Conservation (phyloP, 2,329 filamentous ascomycete species). For the Lasiodiplodia theobromae region DNA sequence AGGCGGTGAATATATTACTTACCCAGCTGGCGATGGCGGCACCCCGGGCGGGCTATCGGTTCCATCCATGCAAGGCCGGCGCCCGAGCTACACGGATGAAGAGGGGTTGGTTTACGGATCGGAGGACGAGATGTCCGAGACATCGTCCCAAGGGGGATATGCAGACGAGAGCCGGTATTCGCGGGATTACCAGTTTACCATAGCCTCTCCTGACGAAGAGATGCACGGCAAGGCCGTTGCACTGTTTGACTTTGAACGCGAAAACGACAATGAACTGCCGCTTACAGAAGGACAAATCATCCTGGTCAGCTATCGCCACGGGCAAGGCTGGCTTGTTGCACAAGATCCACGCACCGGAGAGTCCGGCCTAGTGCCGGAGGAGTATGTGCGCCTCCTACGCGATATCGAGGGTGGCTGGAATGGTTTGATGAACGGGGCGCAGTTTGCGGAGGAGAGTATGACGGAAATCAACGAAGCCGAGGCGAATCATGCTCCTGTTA, state of each 20-base stretch:
- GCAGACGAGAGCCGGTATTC: constrained; percentile 81
- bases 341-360: constrained; percentile 94
- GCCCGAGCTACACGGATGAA: constrained; percentile 49
- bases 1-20: constrained; percentile 81
- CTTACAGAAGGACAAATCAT: constrained; percentile 95
- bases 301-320: constrained; percentile 93
- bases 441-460: constrained; percentile 8
- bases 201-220: constrained; percentile 93
- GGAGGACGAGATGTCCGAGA: constrained; percentile 48
- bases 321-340: constrained; percentile 96
- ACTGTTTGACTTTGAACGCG: constrained; percentile 90
- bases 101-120: constrained; percentile 47
- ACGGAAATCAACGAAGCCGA: constrained; percentile 23
- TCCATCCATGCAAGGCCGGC: constrained; percentile 57
- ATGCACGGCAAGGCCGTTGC: constrained; percentile 97
- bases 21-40: constrained; percentile 49
- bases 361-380: constrained; percentile 93
- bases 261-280: constrained; percentile 96
- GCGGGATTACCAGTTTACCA: constrained; percentile 92
- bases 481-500: constrained; percentile 37
- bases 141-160: constrained; percentile 46
- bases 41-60: constrained; percentile 10
- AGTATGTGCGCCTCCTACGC: constrained; percentile 89
- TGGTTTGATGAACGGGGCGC: constrained; percentile 46
- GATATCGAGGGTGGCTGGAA: constrained; percentile 89